Evolutionary conservation across 2,329 filamentous ascomycete genomes (phyloP), one percentile per base, ranked within the genome.

Genomic region (Monascus ruber): DNA sequence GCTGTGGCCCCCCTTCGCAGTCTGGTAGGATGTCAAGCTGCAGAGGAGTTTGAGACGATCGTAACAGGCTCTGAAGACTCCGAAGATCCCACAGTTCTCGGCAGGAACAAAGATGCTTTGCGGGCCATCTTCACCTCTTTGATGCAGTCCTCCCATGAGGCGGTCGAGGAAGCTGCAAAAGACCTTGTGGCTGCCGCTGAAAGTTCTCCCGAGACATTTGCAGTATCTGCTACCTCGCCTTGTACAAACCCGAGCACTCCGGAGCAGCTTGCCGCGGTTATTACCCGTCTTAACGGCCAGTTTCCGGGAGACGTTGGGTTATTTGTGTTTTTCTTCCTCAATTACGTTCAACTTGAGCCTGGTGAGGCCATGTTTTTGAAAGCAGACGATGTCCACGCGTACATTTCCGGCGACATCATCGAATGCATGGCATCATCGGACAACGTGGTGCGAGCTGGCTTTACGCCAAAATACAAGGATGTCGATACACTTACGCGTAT

Each of bases 381-480:
- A 54, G 91, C 91, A 5, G 89, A 98, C 56, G 91, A 96, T 56
- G 96, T 96, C 53, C 91, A 98, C 61, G 91, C 91, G 36, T 98
- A 98, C 41, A 66, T 69, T 34, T 68, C 64, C 4, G 66, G 66
- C 28, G 89, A 98, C 56, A 94, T 98, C 51, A 87, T 98, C 59
- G 91, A 98, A 66, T 98, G 91, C 71, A 98, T 98, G 91, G 91
- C 91, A 0, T 83, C 86, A 6, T 94, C 85, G n/a, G 91, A 98
- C 73, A 98, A 98, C 50, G 91, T 98, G 29, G 88, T 98, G 37
- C 86, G 91, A 40, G 91, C 91, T 0, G 91, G 91, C 33, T 91
- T 98, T 64, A 98, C 91, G 0, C 91, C 91, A 40, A 98, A 98
- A 62, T 98, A 94, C 74, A 95, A 96, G 68, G 91, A 98, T 52